These are phyloP conservation scores for Mycena latifolia DNA, from an alignment of 768 basidiomycete genomes.

Conservation along the genomic window DNA sequence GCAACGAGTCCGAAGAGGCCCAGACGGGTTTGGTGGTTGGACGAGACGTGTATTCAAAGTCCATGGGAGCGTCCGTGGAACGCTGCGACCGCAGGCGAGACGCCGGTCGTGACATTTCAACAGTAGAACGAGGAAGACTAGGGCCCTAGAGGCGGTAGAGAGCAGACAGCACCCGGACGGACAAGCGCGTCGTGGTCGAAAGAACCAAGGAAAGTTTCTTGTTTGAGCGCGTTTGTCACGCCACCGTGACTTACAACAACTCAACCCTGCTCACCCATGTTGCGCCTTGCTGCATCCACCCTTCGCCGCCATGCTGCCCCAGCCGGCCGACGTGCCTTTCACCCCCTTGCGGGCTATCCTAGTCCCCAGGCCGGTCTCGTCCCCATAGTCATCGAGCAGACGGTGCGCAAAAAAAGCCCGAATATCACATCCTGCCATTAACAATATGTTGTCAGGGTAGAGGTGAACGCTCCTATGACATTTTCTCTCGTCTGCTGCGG, in stretches of 20 bases:
- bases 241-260: slow-evolving; percentile 31
- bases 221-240: slow-evolving; percentile 48
- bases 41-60: slow-evolving; percentile 87
- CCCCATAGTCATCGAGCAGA: slow-evolving; percentile 95
- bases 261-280: slow-evolving; percentile 35
- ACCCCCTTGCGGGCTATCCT: slow-evolving; percentile 63
- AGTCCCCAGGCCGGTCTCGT: slow-evolving; percentile 71
- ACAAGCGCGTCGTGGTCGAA: slow-evolving; percentile 34
- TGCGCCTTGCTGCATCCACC: slow-evolving; percentile 28
- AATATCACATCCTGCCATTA: slow-evolving; percentile 5
- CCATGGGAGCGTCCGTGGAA: slow-evolving; percentile 89
- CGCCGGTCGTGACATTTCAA: slow-evolving; percentile 18
- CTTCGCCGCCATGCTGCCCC: slow-evolving; percentile 20
- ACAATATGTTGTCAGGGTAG: slow-evolving; percentile 64
- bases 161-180: not conserved
- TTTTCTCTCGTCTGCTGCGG: slow-evolving; percentile 92
- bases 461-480: slow-evolving; percentile 94
- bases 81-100: slow-evolving; percentile 44
- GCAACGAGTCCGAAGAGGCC: slow-evolving; percentile 47
- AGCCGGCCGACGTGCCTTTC: slow-evolving; percentile 57
- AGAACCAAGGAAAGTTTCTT: slow-evolving; percentile 31
- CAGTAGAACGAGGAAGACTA: not conserved
- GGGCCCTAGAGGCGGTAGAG: no score
- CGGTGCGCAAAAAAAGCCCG: slow-evolving; percentile 57
- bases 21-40: slow-evolving; percentile 69